A percentile compares a stretch with the other conserved stretches of the same genome.
phyloP scores from a whole-genome alignment of 208 protist genomes.

The Trypanosoma grayi region DNA sequence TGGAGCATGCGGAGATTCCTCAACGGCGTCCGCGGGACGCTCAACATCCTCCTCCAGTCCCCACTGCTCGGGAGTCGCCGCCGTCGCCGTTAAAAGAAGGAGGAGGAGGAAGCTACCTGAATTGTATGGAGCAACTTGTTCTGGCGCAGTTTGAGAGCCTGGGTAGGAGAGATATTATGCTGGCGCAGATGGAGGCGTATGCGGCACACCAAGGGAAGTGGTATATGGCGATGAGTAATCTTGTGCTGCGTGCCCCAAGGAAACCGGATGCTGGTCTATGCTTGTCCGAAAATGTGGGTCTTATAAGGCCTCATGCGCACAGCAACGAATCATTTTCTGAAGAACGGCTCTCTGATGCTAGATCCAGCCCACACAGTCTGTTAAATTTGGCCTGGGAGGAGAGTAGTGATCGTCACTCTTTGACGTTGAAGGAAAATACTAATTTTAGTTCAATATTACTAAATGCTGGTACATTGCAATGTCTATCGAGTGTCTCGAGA shows the following conservation, averaged over 20 bases:
- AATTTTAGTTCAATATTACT: slow-evolving; percentile 1
- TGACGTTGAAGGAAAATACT: slow-evolving; percentile 1
- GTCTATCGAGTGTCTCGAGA: not conserved
- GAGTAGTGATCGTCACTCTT: not conserved
- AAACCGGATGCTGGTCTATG: not conserved
- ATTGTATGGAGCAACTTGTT: slow-evolving; percentile 14
- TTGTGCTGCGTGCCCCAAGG: not conserved
- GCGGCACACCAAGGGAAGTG: not conserved
- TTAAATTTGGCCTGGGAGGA: slow-evolving; percentile 1
- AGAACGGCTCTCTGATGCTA: too few relatives aligned
- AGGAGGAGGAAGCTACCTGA: not conserved
- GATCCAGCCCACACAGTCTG: not conserved
- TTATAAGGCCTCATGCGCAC: too few relatives aligned
- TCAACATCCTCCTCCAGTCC: too few relatives aligned
- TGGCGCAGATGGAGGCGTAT: not conserved
- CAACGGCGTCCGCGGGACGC: not conserved
- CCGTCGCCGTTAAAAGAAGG: not conserved
- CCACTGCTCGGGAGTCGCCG: not conserved
- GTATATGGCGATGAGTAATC: not conserved
- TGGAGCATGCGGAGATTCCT: slow-evolving; percentile 19
- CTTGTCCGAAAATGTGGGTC: not conserved
- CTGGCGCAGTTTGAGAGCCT: slow-evolving; percentile 21
- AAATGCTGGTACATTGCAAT: not conserved
- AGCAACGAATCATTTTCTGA: too few relatives aligned
- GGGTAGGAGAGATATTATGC: slow-evolving; percentile 9